Conservation (phyloP, 495 filamentous ascomycete genomes). For the Tuber melanosporum region DNA sequence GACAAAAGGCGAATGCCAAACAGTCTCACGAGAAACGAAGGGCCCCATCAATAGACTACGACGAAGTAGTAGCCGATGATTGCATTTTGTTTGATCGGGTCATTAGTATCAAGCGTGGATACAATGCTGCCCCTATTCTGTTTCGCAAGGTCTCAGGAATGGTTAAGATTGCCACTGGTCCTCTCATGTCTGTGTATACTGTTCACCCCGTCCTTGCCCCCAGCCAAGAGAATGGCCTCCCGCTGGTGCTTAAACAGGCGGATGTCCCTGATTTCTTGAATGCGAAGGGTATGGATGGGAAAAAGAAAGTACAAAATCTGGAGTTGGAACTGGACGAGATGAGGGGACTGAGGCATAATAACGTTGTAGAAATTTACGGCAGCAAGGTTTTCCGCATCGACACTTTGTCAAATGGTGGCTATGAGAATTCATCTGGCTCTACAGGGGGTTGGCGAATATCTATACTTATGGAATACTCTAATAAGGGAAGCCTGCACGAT, state of each 20-base stretch:
- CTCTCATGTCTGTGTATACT: conserved; percentile 56
- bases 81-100: conserved; percentile 65
- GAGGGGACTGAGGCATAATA: conserved; percentile 68
- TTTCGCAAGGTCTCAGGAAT: conserved; percentile 63
- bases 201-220: conserved; percentile 59
- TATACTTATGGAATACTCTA: conserved; percentile 67
- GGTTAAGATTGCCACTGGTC: conserved; percentile 52
- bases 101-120: conserved; percentile 54
- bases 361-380: conserved; percentile 68
- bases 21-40: conserved; percentile 50
- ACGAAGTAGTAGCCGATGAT: conserved; percentile 42
- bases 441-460: conserved; percentile 65
- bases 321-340: conserved; percentile 65
- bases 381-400: conserved; percentile 60
- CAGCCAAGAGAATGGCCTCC: conserved; percentile 47
- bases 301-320: conserved; percentile 59
- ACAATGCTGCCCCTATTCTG: conserved; percentile 50
- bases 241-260: conserved; percentile 64
- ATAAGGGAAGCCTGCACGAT: conserved; percentile 75
- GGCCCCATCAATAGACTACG: conserved; percentile 38
- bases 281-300: conserved; percentile 53
- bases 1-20: conserved; percentile 55
- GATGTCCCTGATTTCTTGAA: conserved; percentile 50
- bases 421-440: conserved; percentile 46
- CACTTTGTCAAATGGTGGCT: not conserved